Percentiles rank a stretch among this genome's conserved stretches.
Conservation (phyloP, 768 basidiomycete species). For the Trametes gibbosa region DNA sequence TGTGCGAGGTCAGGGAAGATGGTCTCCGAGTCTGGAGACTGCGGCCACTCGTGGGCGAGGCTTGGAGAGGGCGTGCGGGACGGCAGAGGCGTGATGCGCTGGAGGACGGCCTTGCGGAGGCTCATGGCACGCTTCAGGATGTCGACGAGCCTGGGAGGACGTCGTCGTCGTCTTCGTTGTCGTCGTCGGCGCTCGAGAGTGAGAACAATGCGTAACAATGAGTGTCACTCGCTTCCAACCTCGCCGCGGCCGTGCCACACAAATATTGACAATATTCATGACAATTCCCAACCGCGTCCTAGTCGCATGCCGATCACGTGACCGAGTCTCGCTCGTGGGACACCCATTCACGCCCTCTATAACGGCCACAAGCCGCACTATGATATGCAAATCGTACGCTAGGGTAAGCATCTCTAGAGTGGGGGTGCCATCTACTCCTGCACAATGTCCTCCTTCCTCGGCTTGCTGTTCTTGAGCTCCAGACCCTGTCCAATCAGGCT, state of each 20-base stretch:
- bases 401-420: conserved; percentile 5
- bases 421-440: conserved; percentile 46
- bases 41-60: conserved; percentile 17
- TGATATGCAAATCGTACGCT: conserved; percentile 15
- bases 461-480: conserved; percentile 69
- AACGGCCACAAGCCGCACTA: background rate
- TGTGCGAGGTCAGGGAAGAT: conserved; percentile 1
- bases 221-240: too few species aligned
- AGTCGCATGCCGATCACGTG: conserved; percentile 8
- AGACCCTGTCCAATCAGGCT: conserved; percentile 79
- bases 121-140: conserved; percentile 8
- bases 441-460: conserved; percentile 94
- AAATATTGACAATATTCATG: too few species aligned
- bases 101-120: conserved; percentile 22
- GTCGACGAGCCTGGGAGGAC: background rate
- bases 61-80: conserved; percentile 18
- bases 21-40: conserved; percentile 9
- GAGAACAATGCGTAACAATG: background rate
- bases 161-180: too few species aligned
- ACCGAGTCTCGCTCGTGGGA: conserved; percentile 22
- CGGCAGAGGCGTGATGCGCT: conserved; percentile 19
- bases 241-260: too few species aligned
- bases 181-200: too few species aligned
- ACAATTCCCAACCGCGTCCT: conserved; percentile 10
- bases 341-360: too few species aligned